phyloP scores from a whole-genome alignment of 352 stramenopile genomes.

The Pythium phragmiticola region DNA sequence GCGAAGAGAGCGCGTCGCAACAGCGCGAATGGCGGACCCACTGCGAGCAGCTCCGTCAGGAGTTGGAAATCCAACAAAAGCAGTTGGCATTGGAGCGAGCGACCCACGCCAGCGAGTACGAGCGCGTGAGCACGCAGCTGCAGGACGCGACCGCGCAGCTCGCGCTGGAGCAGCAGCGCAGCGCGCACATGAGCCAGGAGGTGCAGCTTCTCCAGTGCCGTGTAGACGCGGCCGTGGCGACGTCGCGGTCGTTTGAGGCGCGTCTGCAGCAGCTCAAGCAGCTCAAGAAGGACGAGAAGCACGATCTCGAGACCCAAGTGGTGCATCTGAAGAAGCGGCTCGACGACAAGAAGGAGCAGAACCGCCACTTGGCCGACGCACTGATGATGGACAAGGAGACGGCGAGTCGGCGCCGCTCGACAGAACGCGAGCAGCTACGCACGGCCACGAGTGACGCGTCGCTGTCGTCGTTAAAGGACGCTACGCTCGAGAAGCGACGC shows the following conservation, averaged over 20 bases:
- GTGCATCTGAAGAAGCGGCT: conserved; percentile 41
- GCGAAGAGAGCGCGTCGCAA: conserved; percentile 16
- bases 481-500: background rate
- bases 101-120: conserved; percentile 29
- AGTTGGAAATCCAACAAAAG: conserved; percentile 36
- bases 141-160: conserved; percentile 34
- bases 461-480: background rate
- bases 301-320: conserved; percentile 38
- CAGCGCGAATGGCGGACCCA: background rate
- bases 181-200: conserved; percentile 35
- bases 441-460: background rate
- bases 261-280: conserved; percentile 39
- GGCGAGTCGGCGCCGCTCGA: background rate
- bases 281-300: conserved; percentile 41
- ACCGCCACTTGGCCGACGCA: conserved; percentile 52
- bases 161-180: conserved; percentile 35
- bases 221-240: conserved; percentile 46
- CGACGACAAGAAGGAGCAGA: conserved; percentile 59
- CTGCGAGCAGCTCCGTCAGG: conserved; percentile 10
- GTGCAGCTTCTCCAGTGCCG: conserved; percentile 44
- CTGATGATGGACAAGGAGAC: conserved; percentile 35
- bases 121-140: conserved; percentile 34
- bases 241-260: conserved; percentile 55
- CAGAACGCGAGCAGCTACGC: conserved; percentile 4
- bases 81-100: conserved; percentile 39